Percentiles rank a stretch among this genome's conserved stretches.
These are phyloP conservation scores for Helenozyma baotianmanensis DNA, from an alignment of 805 yeast genomes.

Conservation along the genomic window DNA sequence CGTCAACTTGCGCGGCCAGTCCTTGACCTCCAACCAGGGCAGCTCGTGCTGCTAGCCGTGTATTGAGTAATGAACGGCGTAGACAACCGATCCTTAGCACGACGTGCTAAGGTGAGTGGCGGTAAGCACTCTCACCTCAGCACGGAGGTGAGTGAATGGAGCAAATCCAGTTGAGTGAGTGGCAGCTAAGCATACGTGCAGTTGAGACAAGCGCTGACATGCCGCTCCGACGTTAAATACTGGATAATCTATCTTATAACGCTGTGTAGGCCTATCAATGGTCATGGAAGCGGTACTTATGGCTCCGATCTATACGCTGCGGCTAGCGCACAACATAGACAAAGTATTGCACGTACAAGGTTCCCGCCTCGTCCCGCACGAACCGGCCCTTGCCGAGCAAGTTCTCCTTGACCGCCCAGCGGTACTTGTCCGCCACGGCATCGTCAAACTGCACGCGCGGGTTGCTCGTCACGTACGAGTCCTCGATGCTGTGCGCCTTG, in stretches of 20 bases:
- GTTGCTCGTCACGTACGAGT: constrained; percentile 46
- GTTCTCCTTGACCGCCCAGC: constrained; percentile 49
- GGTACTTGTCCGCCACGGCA: constrained; percentile 36
- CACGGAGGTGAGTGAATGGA: no score
- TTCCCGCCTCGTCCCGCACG: constrained; percentile 42
- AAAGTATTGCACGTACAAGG: constrained; percentile 51
- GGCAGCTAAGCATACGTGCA: neutral
- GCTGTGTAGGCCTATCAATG: no score
- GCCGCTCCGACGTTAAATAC: no score
- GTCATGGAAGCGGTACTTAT: no score
- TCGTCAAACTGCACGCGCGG: constrained; percentile 44
- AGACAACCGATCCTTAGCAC: no score
- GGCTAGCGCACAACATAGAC: constrained; percentile 31
- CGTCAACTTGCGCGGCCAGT: constrained; percentile 71
- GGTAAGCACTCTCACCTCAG: no score
- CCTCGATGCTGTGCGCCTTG: constrained; percentile 32
- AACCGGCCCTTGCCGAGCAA: constrained; percentile 60
- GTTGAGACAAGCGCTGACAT: no score
- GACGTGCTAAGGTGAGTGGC: no score
- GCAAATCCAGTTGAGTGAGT: no score
- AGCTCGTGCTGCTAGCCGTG: constrained; percentile 36
- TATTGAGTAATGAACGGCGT: no score
- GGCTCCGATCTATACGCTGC: no score
- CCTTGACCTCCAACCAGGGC: constrained; percentile 37
- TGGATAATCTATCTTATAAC: no score